Percentiles rank a stretch among this genome's conserved stretches.
Conservation (phyloP, 2,329 filamentous ascomycete genomes). For the Pestalotiopsis sp. region DNA sequence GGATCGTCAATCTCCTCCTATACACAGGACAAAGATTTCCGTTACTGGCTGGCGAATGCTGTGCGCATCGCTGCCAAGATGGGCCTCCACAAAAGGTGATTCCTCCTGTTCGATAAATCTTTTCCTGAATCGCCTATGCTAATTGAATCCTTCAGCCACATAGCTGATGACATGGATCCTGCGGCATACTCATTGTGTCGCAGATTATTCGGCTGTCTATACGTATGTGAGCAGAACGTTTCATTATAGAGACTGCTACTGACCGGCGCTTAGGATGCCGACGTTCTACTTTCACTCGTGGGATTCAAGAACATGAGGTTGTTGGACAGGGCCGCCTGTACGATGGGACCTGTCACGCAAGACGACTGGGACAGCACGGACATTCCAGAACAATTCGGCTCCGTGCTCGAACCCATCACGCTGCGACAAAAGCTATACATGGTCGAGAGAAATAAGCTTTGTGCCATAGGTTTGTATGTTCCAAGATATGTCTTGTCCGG, state of each 20-base stretch:
- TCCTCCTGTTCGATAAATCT: not conserved
- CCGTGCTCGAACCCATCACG: not conserved
- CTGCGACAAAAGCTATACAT: not conserved
- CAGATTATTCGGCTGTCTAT: not conserved
- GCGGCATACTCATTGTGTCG: not conserved
- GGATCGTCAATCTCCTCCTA: not conserved
- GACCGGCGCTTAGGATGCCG: not conserved
- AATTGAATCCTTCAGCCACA: not conserved
- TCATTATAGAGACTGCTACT: not conserved
- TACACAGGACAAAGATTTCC: not conserved
- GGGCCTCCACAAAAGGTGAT: not conserved
- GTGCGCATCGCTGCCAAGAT: not conserved
- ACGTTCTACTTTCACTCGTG: not conserved
- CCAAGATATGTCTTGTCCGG: not conserved
- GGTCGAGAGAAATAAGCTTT: not conserved
- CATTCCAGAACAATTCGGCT: not conserved
- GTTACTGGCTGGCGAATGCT: not conserved
- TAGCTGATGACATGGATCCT: not conserved
- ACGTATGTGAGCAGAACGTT: not conserved
- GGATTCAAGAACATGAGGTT: not conserved
- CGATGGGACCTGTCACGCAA: not conserved
- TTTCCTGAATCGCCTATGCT: not conserved
- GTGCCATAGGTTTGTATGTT: not conserved
- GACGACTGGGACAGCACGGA: not conserved
- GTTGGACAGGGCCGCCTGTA: not conserved